phyloP scores from a whole-genome alignment of 2,329 filamentous ascomycete genomes.

The Stenocarpella maydis region DNA sequence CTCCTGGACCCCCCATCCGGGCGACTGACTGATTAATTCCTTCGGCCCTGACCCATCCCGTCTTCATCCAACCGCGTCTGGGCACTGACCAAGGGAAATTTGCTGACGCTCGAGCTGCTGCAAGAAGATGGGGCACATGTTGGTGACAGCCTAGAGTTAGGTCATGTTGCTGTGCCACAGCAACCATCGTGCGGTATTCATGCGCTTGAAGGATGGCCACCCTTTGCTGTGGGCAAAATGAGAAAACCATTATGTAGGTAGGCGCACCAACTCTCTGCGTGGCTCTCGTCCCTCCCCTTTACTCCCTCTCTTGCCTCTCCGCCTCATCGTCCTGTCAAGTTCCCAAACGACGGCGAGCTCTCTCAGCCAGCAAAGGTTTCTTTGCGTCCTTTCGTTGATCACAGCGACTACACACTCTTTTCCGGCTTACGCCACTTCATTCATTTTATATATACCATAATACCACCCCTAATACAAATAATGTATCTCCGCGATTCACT shows the following conservation, averaged over 20 bases:
- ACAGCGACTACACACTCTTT: constrained; percentile 40
- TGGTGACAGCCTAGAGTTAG: constrained; percentile 13
- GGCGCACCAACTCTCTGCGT: constrained; percentile 2
- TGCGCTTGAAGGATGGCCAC: background rate
- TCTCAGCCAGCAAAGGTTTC: constrained; percentile 43
- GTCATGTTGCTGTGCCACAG: constrained; percentile 5
- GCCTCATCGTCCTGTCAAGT: constrained; percentile 39
- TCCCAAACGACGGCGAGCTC: constrained; percentile 39
- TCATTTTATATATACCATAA: constrained; percentile 36
- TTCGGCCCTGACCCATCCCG: background rate
- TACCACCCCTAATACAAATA: constrained; percentile 36
- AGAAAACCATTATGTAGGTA: constrained; percentile 26
- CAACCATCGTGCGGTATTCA: constrained; percentile 6
- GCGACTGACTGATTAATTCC: background rate
- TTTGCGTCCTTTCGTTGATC: constrained; percentile 47
- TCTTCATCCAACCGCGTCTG: background rate
- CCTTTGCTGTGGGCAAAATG: constrained; percentile 3
- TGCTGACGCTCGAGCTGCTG: constrained; percentile 12
- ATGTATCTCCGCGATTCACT: constrained; percentile 35
- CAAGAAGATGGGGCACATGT: constrained; percentile 10
- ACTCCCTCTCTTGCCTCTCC: constrained; percentile 28
- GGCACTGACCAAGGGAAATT: constrained; percentile 12
- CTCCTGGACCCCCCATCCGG: constrained; percentile 16
- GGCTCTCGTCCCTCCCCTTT: constrained; percentile 16
- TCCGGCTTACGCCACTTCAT: constrained; percentile 37